Conservation (phyloP, 1,284 basidiomycete genomes). For the Ceratobasidium sp. region DNA sequence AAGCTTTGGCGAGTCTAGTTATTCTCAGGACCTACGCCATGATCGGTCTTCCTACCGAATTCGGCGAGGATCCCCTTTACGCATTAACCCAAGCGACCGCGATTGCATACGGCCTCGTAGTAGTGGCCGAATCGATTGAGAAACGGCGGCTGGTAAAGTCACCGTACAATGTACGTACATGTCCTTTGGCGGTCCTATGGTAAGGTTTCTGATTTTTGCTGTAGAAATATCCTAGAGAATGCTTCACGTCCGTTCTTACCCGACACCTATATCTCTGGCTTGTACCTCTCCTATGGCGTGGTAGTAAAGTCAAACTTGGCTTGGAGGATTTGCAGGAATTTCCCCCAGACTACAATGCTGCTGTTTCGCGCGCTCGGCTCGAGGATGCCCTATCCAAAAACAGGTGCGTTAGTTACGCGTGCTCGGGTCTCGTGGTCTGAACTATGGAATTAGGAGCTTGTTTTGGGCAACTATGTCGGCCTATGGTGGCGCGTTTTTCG, state of each 20-base stretch:
- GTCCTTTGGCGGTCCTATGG: background rate
- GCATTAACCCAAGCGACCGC: background rate
- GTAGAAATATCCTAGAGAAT: constrained; percentile 1
- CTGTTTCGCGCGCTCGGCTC: background rate
- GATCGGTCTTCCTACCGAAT: background rate
- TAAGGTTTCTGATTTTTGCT: background rate
- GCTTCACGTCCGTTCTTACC: background rate
- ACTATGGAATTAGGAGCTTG: background rate
- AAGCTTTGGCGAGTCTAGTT: background rate
- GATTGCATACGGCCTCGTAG: background rate
- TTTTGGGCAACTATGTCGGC: background rate
- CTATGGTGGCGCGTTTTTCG: background rate
- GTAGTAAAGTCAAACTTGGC: background rate
- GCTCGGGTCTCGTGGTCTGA: background rate
- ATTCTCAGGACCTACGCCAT: background rate
- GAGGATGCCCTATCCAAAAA: background rate
- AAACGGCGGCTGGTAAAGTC: constrained; percentile 7
- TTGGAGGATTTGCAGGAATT: constrained; percentile 5
- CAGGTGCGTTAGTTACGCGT: background rate
- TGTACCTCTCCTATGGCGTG: background rate
- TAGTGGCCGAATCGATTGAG: constrained; percentile 1
- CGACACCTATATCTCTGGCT: constrained; percentile 3
- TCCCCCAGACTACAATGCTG: constrained; percentile 3
- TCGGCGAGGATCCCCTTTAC: background rate
- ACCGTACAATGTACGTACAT: background rate